Percentiles rank a stretch among this genome's conserved stretches.
These are phyloP conservation scores for Toxicodendron radicans DNA, from an alignment of 345 rosid genomes.

Conservation along the genomic window DNA sequence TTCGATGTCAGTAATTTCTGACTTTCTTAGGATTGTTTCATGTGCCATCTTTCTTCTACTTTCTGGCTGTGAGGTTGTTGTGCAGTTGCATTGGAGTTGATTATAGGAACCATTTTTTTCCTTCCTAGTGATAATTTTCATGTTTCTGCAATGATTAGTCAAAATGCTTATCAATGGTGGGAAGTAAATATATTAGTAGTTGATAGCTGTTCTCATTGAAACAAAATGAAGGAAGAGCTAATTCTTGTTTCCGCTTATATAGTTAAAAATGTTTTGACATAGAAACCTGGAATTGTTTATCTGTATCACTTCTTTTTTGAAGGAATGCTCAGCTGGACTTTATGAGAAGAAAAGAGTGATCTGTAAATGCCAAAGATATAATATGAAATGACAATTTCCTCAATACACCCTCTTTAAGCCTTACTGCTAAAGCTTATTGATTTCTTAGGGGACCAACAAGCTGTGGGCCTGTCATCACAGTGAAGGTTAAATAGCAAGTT, in stretches of 20 bases:
- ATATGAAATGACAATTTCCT: not conserved
- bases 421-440: not conserved
- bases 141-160: not conserved
- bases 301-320: not conserved
- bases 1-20: not conserved
- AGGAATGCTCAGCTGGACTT: not conserved
- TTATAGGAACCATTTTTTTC: not conserved
- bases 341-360: not conserved
- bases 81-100: not conserved
- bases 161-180: not conserved
- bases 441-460: not conserved
- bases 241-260: not conserved
- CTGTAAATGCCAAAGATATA: not conserved
- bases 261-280: not conserved
- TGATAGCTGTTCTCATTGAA: not conserved
- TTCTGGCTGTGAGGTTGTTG: not conserved
- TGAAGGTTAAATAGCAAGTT: not conserved
- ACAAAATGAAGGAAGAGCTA: not conserved
- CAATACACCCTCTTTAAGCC: not conserved
- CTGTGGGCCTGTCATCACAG: not conserved
- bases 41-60: not conserved
- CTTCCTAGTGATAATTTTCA: not conserved
- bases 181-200: not conserved
- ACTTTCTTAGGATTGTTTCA: no score
- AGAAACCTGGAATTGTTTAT: not conserved